Base-by-base conservation (phyloP, 768 basidiomycete genomes). In the Astraeus odoratus region DNA sequence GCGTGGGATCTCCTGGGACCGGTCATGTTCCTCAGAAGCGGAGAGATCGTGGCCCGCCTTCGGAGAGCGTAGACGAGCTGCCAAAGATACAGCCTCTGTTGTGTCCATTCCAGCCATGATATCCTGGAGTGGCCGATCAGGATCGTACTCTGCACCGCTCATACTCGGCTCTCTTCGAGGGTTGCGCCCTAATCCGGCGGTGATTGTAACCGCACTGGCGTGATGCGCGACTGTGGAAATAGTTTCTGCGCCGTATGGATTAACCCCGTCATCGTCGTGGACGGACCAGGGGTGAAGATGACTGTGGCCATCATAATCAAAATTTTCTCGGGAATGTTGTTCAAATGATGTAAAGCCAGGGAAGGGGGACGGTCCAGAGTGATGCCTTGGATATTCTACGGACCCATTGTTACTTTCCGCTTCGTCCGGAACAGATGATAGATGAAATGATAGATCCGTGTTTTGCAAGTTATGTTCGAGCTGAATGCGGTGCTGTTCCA, bases 171-270 rank as follows among this genome's bases (percentile, higher is more conserved):
- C 81, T 47, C 81, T 67, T 38, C 73, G 68, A 16, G 61, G 63
- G 34, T 51, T 49, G 3, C 79, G 71, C 2, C 71, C 72, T 8
- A 95, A 73, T 1, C 93, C 92, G 3, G 90, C 88, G 42, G 77
- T 86, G 15, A 96, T 73, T 0, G 93, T 95, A 42, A 95, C 70
- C 2, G 80, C 89, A 51, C 85, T 89, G 20, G 89, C 91, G 64
- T 96, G 93, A 63, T 96, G 93, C 1, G 83, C 88, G 8, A 79
- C 80, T 0, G 92, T 94, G 0, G 88, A 92, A 47, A 89, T 63
- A 0, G 85, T 86, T 47, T 81, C 78, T 18, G 76, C 80, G 31
- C 73, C 76, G 51, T 80, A 86, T 0, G 83, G 82, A 51, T 75
- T 71, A 25, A 82, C 66, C 16, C 79, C 83, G 10, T 84, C 83